phyloP scores from a whole-genome alignment of 2,329 filamentous ascomycete genomes.

The Phialocephala subalpina region DNA sequence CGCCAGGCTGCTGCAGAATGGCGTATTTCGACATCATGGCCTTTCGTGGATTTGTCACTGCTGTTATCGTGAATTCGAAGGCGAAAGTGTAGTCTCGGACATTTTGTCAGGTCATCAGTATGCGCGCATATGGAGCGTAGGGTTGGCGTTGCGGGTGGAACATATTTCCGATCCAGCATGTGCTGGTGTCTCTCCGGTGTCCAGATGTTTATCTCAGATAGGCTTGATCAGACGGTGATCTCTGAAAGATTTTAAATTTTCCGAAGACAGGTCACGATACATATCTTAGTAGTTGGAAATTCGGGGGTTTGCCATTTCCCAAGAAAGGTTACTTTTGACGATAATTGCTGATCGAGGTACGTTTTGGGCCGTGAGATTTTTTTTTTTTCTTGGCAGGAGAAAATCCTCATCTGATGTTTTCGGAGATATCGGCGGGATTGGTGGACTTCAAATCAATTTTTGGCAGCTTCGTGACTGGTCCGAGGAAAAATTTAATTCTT shows the following conservation, averaged over 20 bases:
- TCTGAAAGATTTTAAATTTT: background rate
- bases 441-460: no score
- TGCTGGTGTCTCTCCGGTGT: no score
- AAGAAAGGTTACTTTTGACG: background rate
- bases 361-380: no score
- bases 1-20: no score
- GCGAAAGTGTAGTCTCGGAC: background rate
- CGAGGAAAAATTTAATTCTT: no score
- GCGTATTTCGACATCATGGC: no score
- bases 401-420: background rate
- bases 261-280: background rate
- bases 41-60: background rate
- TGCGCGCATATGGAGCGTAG: no score
- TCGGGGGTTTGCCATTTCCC: background rate
- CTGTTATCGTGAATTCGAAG: no score
- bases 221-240: no score
- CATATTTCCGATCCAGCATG: background rate
- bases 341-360: background rate
- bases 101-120: slow-evolving; percentile 4
- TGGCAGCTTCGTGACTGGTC: no score
- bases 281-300: background rate
- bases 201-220: no score
- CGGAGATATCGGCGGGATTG: background rate
- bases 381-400: background rate
- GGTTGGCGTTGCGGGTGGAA: no score